Percentiles rank a stretch among this genome's conserved stretches.
These are phyloP conservation scores for Aspergillus calidoustus DNA, from an alignment of 2,329 filamentous ascomycete genomes.

Conservation along the genomic window DNA sequence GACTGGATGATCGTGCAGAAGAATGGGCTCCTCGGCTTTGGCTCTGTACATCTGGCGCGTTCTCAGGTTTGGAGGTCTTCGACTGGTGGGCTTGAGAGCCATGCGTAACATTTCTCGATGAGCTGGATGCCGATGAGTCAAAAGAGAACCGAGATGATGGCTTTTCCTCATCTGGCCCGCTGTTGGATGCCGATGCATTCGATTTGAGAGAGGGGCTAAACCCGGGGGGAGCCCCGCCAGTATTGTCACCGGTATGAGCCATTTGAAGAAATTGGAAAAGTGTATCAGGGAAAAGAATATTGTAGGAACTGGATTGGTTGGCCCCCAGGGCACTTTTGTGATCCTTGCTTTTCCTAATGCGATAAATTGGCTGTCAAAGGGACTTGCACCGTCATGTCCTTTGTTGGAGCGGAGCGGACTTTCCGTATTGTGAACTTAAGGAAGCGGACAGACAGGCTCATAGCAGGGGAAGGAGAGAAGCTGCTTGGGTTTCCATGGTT, in stretches of 20 bases:
- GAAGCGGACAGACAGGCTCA: not conserved
- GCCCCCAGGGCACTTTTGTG: not conserved
- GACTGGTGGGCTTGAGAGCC: constrained; percentile 20
- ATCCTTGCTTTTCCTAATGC: not conserved
- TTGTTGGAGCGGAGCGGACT: not conserved
- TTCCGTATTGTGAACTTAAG: not conserved
- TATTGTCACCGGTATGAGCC: constrained; percentile 11
- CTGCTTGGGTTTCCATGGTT: constrained; percentile 1
- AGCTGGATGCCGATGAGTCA: constrained; percentile 24
- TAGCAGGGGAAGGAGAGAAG: not conserved
- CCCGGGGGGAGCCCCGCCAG: not conserved
- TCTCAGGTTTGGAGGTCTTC: constrained; percentile 27
- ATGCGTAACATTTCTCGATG: constrained; percentile 17
- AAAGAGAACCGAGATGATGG: constrained; percentile 23
- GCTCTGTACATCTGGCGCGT: constrained; percentile 35
- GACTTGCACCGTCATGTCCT: not conserved
- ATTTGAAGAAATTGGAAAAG: not conserved
- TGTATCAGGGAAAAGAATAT: not conserved
- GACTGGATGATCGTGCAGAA: constrained; percentile 63
- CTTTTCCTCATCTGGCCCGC: constrained; percentile 21
- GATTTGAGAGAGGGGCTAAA: not conserved
- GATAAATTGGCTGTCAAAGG: not conserved
- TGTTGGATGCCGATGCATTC: constrained; percentile 3
- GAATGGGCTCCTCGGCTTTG: constrained; percentile 41
- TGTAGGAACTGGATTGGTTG: not conserved